These are phyloP conservation scores for Eucalyptus lansdowneana DNA, from an alignment of 345 rosid species.

Conservation along the genomic window DNA sequence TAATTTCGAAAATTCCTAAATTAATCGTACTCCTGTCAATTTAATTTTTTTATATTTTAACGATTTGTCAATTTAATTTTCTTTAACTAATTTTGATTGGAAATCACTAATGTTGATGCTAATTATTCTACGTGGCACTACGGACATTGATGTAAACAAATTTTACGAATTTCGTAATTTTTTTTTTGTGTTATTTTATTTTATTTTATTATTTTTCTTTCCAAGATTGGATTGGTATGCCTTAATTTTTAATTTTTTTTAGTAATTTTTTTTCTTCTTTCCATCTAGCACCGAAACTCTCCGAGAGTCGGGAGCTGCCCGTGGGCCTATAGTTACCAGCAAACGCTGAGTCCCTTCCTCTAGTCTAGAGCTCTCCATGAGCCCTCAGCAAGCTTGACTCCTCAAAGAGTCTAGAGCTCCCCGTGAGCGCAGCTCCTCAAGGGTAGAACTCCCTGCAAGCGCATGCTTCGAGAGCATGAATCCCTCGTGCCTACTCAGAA, in stretches of 20 bases:
- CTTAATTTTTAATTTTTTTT: too few species aligned
- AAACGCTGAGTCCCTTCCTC: background rate
- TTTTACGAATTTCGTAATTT: too few species aligned
- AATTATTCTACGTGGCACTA: accelerated
- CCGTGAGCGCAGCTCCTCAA: background rate
- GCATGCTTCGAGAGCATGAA: background rate
- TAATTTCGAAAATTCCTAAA: background rate
- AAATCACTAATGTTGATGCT: accelerated
- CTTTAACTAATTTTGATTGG: accelerated
- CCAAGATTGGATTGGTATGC: too few species aligned
- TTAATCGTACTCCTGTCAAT: background rate
- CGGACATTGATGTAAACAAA: accelerated
- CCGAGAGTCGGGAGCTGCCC: background rate
- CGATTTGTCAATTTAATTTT: background rate
- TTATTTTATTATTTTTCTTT: too few species aligned
- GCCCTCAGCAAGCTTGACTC: background rate
- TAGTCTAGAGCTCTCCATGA: background rate
- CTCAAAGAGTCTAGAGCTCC: background rate
- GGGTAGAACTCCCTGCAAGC: background rate
- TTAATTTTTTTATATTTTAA: too few species aligned
- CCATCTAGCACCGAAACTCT: background rate
- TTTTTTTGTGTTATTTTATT: too few species aligned
- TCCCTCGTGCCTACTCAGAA: background rate
- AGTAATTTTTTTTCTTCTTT: background rate
- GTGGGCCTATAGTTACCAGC: background rate